phyloP scores from a whole-genome alignment of 2,329 filamentous ascomycete species.

The Penicillium sp. region DNA sequence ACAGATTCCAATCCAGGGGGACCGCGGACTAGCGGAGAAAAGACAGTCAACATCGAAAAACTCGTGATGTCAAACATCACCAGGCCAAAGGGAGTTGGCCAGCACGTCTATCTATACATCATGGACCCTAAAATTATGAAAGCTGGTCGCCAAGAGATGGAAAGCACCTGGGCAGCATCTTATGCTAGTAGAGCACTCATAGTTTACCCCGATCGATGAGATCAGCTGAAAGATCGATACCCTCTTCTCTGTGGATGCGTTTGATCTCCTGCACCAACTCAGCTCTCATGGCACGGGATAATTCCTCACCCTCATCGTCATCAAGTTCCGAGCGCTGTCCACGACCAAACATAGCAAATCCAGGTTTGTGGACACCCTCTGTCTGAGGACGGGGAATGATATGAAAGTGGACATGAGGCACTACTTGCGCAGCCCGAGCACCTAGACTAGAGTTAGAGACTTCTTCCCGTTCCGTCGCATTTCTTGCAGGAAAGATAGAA shows the following conservation, averaged over 20 bases:
- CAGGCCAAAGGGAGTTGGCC: neutral
- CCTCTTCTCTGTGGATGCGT: conserved; percentile 37
- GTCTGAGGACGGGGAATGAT: conserved; percentile 75
- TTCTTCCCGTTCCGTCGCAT: neutral
- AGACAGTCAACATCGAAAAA: neutral
- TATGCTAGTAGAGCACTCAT: conserved; percentile 7
- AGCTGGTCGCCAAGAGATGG: neutral
- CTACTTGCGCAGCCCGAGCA: conserved; percentile 83
- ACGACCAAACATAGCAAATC: conserved; percentile 49
- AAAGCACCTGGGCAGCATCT: neutral
- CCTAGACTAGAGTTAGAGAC: conserved; percentile 46
- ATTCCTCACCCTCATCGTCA: conserved; percentile 44
- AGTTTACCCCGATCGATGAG: conserved; percentile 22
- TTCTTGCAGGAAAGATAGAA: neutral
- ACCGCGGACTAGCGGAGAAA: neutral
- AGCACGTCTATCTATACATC: neutral
- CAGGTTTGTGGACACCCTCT: conserved; percentile 27
- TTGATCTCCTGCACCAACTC: conserved; percentile 40
- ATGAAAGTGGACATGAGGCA: conserved; percentile 93
- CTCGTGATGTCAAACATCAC: neutral
- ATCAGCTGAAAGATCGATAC: conserved; percentile 33
- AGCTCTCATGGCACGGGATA: conserved; percentile 39
- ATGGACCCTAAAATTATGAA: neutral
- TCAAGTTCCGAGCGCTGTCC: conserved; percentile 50
- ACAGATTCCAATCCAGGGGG: conserved; percentile 5